phyloP scores from a whole-genome alignment of 2,329 filamentous ascomycete genomes.

The Penicillium aurantiogriseum region DNA sequence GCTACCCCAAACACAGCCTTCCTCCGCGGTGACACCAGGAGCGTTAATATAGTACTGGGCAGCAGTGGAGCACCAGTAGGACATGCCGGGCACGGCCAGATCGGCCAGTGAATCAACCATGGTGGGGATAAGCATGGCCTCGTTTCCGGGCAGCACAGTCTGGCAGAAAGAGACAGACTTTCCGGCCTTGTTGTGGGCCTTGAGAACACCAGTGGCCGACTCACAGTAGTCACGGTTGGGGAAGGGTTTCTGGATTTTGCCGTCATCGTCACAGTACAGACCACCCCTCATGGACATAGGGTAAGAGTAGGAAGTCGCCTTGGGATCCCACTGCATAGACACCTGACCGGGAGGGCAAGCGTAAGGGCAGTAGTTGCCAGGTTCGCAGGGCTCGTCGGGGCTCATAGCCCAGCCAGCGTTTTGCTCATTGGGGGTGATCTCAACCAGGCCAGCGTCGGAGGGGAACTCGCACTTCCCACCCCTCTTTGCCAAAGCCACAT shows the following conservation, averaged over 20 bases:
- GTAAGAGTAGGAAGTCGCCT: conserved; percentile 64
- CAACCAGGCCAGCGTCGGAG: conserved; percentile 62
- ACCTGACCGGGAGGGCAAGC: conserved; percentile 74
- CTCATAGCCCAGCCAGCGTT: conserved; percentile 81
- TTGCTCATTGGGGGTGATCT: conserved; percentile 60
- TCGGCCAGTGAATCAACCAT: conserved; percentile 56
- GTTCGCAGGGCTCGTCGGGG: conserved; percentile 67
- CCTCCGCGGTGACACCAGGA: conserved; percentile 59
- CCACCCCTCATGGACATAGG: conserved; percentile 75
- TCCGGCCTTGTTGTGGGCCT: conserved; percentile 65
- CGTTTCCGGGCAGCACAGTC: conserved; percentile 74
- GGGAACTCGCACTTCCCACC: conserved; percentile 64
- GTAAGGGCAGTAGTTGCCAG: conserved; percentile 71
- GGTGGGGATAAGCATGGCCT: conserved; percentile 82
- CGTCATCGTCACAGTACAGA: conserved; percentile 66
- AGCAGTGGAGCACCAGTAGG: conserved; percentile 70
- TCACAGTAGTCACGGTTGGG: conserved; percentile 66
- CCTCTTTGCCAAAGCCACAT: conserved; percentile 52
- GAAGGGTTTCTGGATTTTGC: conserved; percentile 68
- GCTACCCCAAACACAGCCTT: conserved; percentile 72
- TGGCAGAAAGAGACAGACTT: conserved; percentile 70
- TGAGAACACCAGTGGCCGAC: conserved; percentile 63
- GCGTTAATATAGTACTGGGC: conserved; percentile 81
- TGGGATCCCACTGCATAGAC: conserved; percentile 74
- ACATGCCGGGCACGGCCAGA: conserved; percentile 67